Percentiles rank a stretch among this genome's conserved stretches.
phyloP scores from a whole-genome alignment of 129 eudicot species.

The Ambrosia artemisiifolia region DNA sequence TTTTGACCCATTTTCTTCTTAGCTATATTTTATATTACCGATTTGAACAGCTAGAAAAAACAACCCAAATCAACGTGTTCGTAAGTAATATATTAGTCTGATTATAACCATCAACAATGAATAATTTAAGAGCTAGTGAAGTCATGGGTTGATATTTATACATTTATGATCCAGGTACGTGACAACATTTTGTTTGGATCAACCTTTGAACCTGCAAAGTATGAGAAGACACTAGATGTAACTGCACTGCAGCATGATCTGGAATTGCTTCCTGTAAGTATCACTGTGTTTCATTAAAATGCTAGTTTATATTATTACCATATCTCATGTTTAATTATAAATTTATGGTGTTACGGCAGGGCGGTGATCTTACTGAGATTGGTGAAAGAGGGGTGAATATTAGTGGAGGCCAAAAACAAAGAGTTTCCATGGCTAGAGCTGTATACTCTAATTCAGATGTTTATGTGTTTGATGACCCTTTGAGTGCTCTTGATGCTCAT shows the following conservation, averaged over 20 bases:
- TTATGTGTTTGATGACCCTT: conserved; percentile 88
- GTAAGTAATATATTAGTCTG: background rate
- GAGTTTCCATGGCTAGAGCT: conserved; percentile 97
- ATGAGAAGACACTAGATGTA: conserved; percentile 71
- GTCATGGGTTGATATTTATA: background rate
- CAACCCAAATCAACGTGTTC: background rate
- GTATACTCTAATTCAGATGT: conserved; percentile 92
- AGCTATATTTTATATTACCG: background rate
- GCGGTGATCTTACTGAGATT: conserved; percentile 94
- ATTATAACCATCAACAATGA: conserved; percentile 1
- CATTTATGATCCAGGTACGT: conserved; percentile 59
- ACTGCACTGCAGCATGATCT: conserved; percentile 82
- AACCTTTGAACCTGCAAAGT: conserved; percentile 53
- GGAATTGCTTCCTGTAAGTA: conserved; percentile 78
- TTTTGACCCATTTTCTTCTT: background rate
- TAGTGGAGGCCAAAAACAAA: conserved; percentile 98
- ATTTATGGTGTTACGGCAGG: conserved; percentile 40
- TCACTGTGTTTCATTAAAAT: background rate
- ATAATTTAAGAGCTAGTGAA: background rate
- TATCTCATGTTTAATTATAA: background rate
- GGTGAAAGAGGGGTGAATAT: conserved; percentile 99
- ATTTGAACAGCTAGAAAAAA: background rate
- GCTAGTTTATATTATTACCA: background rate
- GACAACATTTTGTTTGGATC: conserved; percentile 94
- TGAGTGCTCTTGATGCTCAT: conserved; percentile 96